Evolutionary conservation across 169 alveolate genomes (phyloP).

Genomic region (Theileria luwenshuni): DNA sequence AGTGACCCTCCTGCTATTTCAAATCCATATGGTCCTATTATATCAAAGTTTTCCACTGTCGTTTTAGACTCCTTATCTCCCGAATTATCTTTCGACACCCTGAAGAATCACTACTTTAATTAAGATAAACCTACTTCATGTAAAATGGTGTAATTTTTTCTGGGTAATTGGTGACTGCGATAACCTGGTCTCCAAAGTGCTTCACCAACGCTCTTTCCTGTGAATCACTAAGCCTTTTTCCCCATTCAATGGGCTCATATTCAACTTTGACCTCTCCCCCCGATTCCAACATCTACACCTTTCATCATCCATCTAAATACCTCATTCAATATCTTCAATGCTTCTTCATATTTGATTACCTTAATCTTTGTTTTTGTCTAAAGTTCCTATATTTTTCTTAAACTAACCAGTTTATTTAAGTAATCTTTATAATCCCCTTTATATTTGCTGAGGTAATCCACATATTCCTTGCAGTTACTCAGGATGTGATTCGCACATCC

Average conservation of each 20-base stretch:
- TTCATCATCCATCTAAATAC: conserved; percentile 75
- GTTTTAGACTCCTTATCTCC: conserved; percentile 48
- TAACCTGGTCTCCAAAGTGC: conserved; percentile 79
- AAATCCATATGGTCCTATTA: conserved; percentile 94
- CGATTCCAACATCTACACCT: not conserved
- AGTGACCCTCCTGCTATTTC: conserved; percentile 96
- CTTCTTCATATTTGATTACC: conserved; percentile 65
- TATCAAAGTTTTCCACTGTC: conserved; percentile 96
- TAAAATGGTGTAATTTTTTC: conserved; percentile 90
- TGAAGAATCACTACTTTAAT: not conserved
- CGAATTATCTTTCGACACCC: not conserved
- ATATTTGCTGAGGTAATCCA: conserved; percentile 40
- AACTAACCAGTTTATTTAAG: conserved; percentile 41
- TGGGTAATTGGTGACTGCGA: conserved; percentile 86
- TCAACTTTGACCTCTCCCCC: conserved; percentile 58
- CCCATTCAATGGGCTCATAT: conserved; percentile 72
- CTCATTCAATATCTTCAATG: conserved; percentile 57
- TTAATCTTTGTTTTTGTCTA: conserved; percentile 38
- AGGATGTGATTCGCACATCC: conserved; percentile 51
- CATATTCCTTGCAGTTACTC: conserved; percentile 55
- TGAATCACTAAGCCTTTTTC: conserved; percentile 70
- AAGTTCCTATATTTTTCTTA: not conserved
- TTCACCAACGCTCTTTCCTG: conserved; percentile 82
- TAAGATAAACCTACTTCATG: conserved; percentile 84
- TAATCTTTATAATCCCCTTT: conserved; percentile 34